Evolutionary conservation across 495 filamentous ascomycete genomes (phyloP).

Genomic region (Poronia punctata): DNA sequence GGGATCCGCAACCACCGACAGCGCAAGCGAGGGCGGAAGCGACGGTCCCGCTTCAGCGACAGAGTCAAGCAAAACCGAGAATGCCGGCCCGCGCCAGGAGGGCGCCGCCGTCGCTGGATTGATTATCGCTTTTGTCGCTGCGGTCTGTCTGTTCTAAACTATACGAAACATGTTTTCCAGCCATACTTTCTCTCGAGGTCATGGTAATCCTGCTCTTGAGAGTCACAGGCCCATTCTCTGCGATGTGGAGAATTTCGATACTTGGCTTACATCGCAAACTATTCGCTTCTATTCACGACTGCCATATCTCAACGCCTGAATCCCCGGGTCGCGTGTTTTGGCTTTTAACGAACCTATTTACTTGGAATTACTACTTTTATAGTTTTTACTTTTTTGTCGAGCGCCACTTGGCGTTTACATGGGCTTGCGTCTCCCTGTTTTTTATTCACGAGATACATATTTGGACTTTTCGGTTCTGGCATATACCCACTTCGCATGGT

Average conservation of each 20-base stretch:
- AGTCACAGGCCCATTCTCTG: too few relatives aligned
- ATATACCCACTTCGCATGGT: conserved; percentile 11
- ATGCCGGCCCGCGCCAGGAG: conserved; percentile 27
- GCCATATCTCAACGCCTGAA: not conserved
- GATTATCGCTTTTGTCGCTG: conserved; percentile 41
- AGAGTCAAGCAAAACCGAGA: conserved; percentile 30
- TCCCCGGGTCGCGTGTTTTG: not conserved
- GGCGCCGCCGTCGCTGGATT: conserved; percentile 39
- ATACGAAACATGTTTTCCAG: not conserved
- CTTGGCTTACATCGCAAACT: not conserved
- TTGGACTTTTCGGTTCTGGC: conserved; percentile 6
- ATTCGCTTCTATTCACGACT: conserved; percentile 2
- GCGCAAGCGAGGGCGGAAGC: not conserved
- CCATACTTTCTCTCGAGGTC: too few relatives aligned
- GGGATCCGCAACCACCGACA: not conserved
- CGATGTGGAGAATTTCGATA: not conserved
- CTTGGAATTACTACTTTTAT: too few relatives aligned
- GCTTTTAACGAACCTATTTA: conserved; percentile 3
- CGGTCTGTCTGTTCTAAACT: conserved; percentile 34
- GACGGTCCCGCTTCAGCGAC: conserved; percentile 13
- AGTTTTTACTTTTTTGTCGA: conserved; percentile 9
- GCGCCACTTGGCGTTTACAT: not conserved
- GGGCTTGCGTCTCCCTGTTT: not conserved
- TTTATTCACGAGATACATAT: conserved; percentile 6
- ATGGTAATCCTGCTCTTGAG: not conserved